A percentile compares a stretch with the other conserved stretches of the same genome.
These are phyloP conservation scores for Vitis labrusca DNA, from an alignment of 164 flowering plant species.

Conservation along the genomic window DNA sequence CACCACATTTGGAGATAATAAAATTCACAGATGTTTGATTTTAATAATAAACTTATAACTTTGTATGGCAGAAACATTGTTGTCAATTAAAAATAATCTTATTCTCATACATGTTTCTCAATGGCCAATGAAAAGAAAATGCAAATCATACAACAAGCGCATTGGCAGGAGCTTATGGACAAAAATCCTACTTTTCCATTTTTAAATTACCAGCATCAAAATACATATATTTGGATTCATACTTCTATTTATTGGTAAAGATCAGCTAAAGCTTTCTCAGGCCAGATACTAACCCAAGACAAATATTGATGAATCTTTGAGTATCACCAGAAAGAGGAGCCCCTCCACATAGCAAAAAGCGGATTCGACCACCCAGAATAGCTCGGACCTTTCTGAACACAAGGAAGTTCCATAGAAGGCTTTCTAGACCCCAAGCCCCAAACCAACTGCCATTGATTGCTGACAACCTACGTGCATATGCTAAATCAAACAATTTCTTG, in stretches of 20 bases:
- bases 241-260: background rate
- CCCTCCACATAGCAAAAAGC: conserved; percentile 93
- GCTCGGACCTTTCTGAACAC: conserved; percentile 85
- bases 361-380: conserved; percentile 82
- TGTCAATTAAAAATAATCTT: too few relatives aligned
- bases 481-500: conserved; percentile 72
- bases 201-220: too few relatives aligned
- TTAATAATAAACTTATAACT: too few relatives aligned
- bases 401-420: conserved; percentile 68
- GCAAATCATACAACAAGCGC: too few relatives aligned
- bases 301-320: conserved; percentile 94
- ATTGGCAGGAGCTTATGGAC: too few relatives aligned
- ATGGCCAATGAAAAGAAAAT: too few relatives aligned
- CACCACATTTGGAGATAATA: too few relatives aligned
- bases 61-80: too few relatives aligned
- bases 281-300: conserved; percentile 73
- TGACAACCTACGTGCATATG: conserved; percentile 77
- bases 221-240: too few relatives aligned
- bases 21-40: too few relatives aligned
- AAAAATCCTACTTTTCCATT: too few relatives aligned
- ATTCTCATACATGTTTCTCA: too few relatives aligned
- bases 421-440: conserved; percentile 98
- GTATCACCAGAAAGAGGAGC: conserved; percentile 98
- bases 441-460: conserved; percentile 96
- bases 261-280: background rate